phyloP scores from a whole-genome alignment of 495 filamentous ascomycete genomes.

The Penicillium coffeae region DNA sequence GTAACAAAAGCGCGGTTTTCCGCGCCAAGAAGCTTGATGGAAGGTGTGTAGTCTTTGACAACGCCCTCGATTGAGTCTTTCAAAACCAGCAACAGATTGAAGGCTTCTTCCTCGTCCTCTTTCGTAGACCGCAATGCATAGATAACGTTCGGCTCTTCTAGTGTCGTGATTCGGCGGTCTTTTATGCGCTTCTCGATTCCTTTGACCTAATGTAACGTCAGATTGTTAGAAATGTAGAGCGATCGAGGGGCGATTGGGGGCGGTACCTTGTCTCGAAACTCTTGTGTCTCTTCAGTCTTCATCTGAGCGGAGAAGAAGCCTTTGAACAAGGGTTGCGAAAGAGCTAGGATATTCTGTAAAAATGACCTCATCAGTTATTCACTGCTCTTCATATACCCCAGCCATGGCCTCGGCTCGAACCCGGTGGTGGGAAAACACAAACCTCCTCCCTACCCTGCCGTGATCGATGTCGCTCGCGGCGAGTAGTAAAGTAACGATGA shows the following conservation, averaged over 20 bases:
- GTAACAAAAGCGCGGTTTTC: conserved; percentile 83
- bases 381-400: too few species aligned
- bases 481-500: conserved; percentile 62
- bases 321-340: conserved; percentile 28
- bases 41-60: conserved; percentile 66
- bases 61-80: conserved; percentile 79
- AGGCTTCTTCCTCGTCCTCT: conserved; percentile 69
- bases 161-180: conserved; percentile 29
- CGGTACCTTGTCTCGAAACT: conserved; percentile 39
- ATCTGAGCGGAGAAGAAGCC: conserved; percentile 33
- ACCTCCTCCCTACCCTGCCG: conserved; percentile 52
- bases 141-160: conserved; percentile 53
- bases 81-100: conserved; percentile 69
- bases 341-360: conserved; percentile 18
- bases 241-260: background rate
- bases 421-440: background rate
- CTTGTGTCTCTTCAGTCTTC: conserved; percentile 17
- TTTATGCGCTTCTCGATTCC: conserved; percentile 29
- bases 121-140: conserved; percentile 63
- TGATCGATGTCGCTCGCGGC: conserved; percentile 61
- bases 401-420: background rate
- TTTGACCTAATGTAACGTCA: conserved; percentile 28
- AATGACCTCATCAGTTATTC: background rate
- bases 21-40: conserved; percentile 73
- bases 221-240: conserved; percentile 7